phyloP scores from a whole-genome alignment of 805 yeast species.

The Starmera caribaea region DNA sequence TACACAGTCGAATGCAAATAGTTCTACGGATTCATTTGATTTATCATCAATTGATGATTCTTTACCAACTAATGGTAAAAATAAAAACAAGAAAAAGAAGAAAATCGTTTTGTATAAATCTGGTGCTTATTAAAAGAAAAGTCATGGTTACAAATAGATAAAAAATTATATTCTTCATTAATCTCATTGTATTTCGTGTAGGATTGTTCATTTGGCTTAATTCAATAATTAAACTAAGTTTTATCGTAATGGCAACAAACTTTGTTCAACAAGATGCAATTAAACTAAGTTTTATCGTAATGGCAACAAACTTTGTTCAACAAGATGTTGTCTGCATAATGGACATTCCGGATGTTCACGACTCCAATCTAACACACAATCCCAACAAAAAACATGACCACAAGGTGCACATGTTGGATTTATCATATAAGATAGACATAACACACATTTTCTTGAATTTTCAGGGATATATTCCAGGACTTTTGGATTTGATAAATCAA shows the following conservation, averaged over 20 bases:
- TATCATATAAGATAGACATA: slow-evolving; percentile 72
- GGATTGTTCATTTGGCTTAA: too few species aligned
- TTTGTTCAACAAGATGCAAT: too few species aligned
- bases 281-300: too few species aligned
- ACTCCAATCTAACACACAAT: slow-evolving; percentile 83
- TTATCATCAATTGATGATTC: slow-evolving; percentile 12
- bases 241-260: too few species aligned
- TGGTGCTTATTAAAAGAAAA: slow-evolving; percentile 29
- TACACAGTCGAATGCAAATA: slow-evolving; percentile 1
- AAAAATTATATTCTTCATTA: too few species aligned
- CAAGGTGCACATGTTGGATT: slow-evolving; percentile 83
- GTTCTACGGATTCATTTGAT: slow-evolving; percentile 9
- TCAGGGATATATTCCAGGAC: slow-evolving; percentile 62
- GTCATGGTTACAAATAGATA: too few species aligned
- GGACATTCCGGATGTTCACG: slow-evolving; percentile 87
- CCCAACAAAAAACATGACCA: slow-evolving; percentile 94
- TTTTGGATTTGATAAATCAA: slow-evolving; percentile 48
- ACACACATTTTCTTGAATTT: slow-evolving; percentile 66
- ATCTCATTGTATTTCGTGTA: too few species aligned
- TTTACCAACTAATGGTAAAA: slow-evolving; percentile 14
- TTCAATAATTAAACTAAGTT: too few species aligned
- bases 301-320: slow-evolving; percentile 20
- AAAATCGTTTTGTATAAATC: slow-evolving; percentile 44
- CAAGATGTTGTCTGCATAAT: slow-evolving; percentile 65
- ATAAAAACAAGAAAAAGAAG: slow-evolving; percentile 36